phyloP scores from a whole-genome alignment of 2,329 filamentous ascomycete genomes.

The Talaromyces sp. region DNA sequence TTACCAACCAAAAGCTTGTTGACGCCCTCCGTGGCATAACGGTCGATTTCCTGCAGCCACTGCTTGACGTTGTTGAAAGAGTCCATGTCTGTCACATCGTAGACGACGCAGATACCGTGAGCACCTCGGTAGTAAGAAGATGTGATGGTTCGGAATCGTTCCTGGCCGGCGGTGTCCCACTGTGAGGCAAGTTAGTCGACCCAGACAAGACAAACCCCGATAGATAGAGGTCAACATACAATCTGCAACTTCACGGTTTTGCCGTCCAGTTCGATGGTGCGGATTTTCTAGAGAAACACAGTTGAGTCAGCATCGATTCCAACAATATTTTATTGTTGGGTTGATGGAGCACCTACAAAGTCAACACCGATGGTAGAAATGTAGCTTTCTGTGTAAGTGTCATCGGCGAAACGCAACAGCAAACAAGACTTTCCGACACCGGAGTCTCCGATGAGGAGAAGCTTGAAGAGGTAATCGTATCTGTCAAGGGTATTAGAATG shows the following conservation, averaged over 20 bases:
- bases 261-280: conserved; percentile 97
- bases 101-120: conserved; percentile 98
- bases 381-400: conserved; percentile 99
- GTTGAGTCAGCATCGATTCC: background rate
- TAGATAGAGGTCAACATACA: conserved; percentile 48
- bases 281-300: conserved; percentile 78
- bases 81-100: conserved; percentile 99
- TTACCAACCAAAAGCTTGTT: conserved; percentile 99
- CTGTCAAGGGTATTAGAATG: conserved; percentile 45
- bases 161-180: conserved; percentile 99
- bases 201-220: background rate
- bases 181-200: conserved; percentile 37
- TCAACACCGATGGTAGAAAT: conserved; percentile 99
- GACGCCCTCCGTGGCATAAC: conserved; percentile 97
- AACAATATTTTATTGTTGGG: background rate
- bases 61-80: conserved; percentile 99
- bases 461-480: conserved; percentile 99
- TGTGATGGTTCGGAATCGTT: conserved; percentile 99
- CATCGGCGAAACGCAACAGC: conserved; percentile 94
- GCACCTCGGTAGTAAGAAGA: conserved; percentile 99
- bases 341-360: conserved; percentile 66
- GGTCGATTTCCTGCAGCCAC: conserved; percentile 99
- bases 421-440: conserved; percentile 99
- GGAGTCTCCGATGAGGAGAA: conserved; percentile 99
- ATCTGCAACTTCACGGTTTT: conserved; percentile 99